These are phyloP conservation scores for Lactarius indigo DNA, from an alignment of 768 basidiomycete species.

Conservation along the genomic window DNA sequence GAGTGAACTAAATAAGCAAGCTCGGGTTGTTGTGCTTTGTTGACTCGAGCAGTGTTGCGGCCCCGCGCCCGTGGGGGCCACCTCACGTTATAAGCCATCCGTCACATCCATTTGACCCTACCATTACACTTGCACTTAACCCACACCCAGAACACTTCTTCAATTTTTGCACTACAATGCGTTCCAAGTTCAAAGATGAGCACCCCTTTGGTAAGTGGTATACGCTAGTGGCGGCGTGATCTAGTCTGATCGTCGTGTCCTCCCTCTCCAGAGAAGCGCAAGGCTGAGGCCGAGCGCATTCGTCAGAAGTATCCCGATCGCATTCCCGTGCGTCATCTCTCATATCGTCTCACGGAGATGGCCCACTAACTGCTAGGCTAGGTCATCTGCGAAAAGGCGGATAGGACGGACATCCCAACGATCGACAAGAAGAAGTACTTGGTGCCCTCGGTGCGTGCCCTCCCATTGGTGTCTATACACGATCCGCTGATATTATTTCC, in stretches of 20 bases:
- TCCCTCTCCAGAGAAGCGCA: constrained; percentile 82
- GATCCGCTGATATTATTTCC: constrained; percentile 14
- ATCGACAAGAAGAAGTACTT: constrained; percentile 99
- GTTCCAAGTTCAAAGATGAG: constrained; percentile 98
- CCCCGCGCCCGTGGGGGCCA: background rate
- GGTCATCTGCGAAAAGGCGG: constrained; percentile 99
- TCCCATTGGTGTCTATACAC: constrained; percentile 10
- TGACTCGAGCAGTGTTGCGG: constrained; percentile 13
- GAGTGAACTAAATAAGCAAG: constrained; percentile 10
- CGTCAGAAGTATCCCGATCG: constrained; percentile 98
- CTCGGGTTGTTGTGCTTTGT: constrained; percentile 23
- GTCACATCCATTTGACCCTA: background rate
- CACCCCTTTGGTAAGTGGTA: constrained; percentile 86
- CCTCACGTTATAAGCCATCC: constrained; percentile 18
- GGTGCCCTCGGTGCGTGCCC: constrained; percentile 79
- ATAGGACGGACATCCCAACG: constrained; percentile 96
- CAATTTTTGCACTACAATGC: constrained; percentile 46
- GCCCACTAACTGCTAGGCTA: constrained; percentile 33
- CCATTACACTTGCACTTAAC: constrained; percentile 8
- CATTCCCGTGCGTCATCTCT: constrained; percentile 73
- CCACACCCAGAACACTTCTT: constrained; percentile 12
- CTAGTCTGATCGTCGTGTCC: constrained; percentile 37
- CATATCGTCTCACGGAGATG: background rate
- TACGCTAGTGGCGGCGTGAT: constrained; percentile 30
- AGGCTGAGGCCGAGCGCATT: constrained; percentile 98